Base-by-base conservation (phyloP, 148 eudicot species). In the Bassia scoparia region DNA sequence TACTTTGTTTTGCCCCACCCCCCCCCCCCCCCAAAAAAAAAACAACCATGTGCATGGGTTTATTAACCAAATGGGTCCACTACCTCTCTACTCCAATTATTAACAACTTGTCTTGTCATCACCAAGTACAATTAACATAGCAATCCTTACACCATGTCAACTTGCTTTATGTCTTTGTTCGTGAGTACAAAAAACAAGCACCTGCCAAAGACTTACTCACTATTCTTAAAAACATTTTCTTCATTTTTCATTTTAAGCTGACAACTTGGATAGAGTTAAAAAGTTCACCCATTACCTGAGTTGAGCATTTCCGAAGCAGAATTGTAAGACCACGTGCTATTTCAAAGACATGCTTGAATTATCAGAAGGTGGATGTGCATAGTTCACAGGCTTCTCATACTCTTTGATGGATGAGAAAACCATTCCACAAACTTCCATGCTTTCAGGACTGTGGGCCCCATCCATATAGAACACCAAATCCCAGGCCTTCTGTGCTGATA, bases 361-460 rank as follows among this genome's bases (percentile, higher is more conserved):
- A 52, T 72, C 76, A 67, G 65, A 74, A 43, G 69, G 68, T 50
- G 67, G 80, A 70, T 67, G 76, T 31, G 69, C 55, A 46, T 74
- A 76, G 27, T 71, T 55, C 38, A 48, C 76, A 20, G 38, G 75
- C 76, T 67, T 74, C 53, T 83, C 74, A 73, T 83, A 87, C 77
- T 84, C 83, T 80, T 79, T 82, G 55, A 81, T 81, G 73, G 89
- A 69, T 53, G 83, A 34, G 84, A 86, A 88, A 96, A 96, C 97
- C 99, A 96, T 86, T 64, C 88, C 99, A 77, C 99, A 96, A 53
- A 89, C 99, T 73, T 90, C 99, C 99, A 96, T 92, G 86, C 99
- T 96, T 86, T 96, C 99, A 72, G 99, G 99, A 83, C 96, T 96
- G 71, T 96, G 99, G 67, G 99, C 99, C 56, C 99, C 97, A 75